These are phyloP conservation scores for Paracoccidioides brasiliensis DNA, from an alignment of 2,329 filamentous ascomycete genomes.

Conservation along the genomic window DNA sequence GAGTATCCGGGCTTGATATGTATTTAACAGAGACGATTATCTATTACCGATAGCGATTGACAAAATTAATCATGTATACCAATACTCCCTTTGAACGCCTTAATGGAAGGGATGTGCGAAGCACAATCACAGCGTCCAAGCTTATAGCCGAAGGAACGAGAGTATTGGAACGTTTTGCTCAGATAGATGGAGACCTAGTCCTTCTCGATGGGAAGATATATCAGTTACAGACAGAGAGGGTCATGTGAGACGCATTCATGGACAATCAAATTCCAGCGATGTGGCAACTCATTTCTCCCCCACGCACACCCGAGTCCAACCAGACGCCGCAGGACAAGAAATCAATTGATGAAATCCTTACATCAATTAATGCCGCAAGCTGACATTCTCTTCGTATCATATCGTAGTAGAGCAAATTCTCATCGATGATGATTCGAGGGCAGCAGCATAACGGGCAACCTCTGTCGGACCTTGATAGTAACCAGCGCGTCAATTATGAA, in stretches of 20 bases:
- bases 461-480: constrained; percentile 25
- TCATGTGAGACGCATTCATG: constrained; percentile 20
- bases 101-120: constrained; percentile 35
- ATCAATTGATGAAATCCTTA: constrained; percentile 12
- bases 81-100: constrained; percentile 31
- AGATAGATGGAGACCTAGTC: constrained; percentile 34
- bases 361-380: constrained; percentile 12
- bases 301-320: constrained; percentile 11
- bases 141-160: constrained; percentile 37
- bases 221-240: constrained; percentile 28
- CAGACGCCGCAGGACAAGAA: constrained; percentile 13
- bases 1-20: too few species aligned
- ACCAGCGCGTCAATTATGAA: constrained; percentile 27
- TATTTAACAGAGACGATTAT: background rate
- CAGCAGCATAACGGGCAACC: constrained; percentile 20
- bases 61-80: constrained; percentile 28
- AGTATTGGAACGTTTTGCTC: constrained; percentile 38
- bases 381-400: constrained; percentile 19
- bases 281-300: constrained; percentile 20
- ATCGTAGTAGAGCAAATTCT: constrained; percentile 17
- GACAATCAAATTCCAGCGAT: constrained; percentile 28
- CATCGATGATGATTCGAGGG: constrained; percentile 16
- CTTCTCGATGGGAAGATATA: constrained; percentile 31
- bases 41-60: background rate
- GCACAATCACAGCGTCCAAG: constrained; percentile 36